Percentiles rank a stretch among this genome's conserved stretches.
Conservation (phyloP, 805 yeast species). For the Pichia cabralensis region DNA sequence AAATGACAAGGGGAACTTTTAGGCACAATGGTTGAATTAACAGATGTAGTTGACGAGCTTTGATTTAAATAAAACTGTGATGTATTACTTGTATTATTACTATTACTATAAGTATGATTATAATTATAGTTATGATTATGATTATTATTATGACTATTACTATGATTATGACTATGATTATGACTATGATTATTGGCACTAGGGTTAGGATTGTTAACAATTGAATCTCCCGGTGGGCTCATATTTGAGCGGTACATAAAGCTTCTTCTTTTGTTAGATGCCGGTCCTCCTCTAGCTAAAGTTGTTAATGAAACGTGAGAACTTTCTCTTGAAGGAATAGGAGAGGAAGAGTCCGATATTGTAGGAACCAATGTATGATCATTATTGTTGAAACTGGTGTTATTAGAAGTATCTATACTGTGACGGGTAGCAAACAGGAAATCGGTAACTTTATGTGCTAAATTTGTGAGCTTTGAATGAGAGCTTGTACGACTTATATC, state of each 20-base stretch:
- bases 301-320: constrained; percentile 20
- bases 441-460: constrained; percentile 23
- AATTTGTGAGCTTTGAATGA: constrained; percentile 18
- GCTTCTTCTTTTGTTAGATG: constrained; percentile 4
- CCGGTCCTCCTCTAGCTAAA: constrained; percentile 10
- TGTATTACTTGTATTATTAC: not conserved
- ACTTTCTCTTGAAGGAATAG: constrained; percentile 15
- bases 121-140: not conserved
- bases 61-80: no score
- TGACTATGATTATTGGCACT: not conserved
- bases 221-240: constrained; percentile 7
- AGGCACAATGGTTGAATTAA: not conserved
- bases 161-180: not conserved
- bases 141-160: constrained; percentile 4
- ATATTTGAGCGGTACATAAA: constrained; percentile 4
- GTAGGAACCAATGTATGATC: not conserved
- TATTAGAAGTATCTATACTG: constrained; percentile 9
- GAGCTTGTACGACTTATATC: no score
- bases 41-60: constrained; percentile 4
- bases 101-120: not conserved
- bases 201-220: not conserved
- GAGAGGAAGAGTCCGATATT: constrained; percentile 10
- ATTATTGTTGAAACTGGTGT: constrained; percentile 6
- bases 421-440: constrained; percentile 14
- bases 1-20: constrained; percentile 1